Evolutionary conservation across 1,284 basidiomycete species (phyloP), one percentile per base, ranked within the genome.

Genomic region (Coniferiporia sulphurascens): DNA sequence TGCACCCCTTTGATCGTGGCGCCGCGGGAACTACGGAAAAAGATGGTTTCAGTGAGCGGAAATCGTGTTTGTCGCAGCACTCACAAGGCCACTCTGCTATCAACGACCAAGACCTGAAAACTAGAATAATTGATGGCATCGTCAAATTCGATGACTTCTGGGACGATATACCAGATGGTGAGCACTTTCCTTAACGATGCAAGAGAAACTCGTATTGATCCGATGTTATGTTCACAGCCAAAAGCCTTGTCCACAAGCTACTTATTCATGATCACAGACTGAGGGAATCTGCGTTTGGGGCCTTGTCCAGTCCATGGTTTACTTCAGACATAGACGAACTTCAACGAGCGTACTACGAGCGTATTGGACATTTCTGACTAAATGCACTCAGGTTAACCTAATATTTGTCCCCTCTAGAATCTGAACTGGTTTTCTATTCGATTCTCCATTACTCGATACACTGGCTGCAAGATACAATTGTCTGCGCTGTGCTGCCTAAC

Each of bases 1-100:
- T 75, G 48, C 87, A 91, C 70, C 88, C 88, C 0, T 91, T 90
- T 66, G 89, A 91, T 41, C 38, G 38, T 41, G 38, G 67, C 82
- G 82, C 64, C 78, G 75, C 51, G 54, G 36, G 27, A 55, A 49
- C 75, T 74, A 74, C 52, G 71, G 36, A 70, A 70, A 73, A 59
- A 68, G 65, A 51, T 32, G 27, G 43, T 35, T 41, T 48, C 41
- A 48, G 61, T 55, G 44, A 59, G 36, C 56, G 57, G 53, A 54
- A 61, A 27, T 62, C 62, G 8, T 63, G 65, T 43, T 68, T 70
- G 52, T 74, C 74, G 10, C 72, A 78, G 56, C 66, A 70, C 50
- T 85, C 84, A 10, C 75, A 81, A 62, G 70, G 66, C 38, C 27
- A 5, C 34, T 83, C 83, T 49, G 66, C 74, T 12, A 73, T 75